A percentile compares a stretch with the other conserved stretches of the same genome.
Conservation (phyloP, 1,139 yeast genomes). For the Geotrichum siamense region DNA sequence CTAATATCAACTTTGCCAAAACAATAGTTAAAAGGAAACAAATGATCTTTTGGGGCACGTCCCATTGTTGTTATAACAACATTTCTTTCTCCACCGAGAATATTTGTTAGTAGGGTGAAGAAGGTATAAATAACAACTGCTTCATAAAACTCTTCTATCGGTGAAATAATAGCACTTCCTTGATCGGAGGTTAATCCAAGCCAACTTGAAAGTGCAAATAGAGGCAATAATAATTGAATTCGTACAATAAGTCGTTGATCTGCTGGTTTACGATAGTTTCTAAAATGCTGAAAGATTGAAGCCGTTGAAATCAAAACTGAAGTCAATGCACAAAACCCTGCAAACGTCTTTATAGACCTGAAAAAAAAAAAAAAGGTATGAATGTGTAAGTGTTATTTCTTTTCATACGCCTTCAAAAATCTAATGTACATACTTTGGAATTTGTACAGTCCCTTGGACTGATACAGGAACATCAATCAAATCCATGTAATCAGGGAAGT, state of each 20-base stretch:
- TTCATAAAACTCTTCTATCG: constrained; percentile 83
- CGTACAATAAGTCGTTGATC: constrained; percentile 83
- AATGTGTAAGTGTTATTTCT: no score
- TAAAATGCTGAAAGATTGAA: constrained; percentile 47
- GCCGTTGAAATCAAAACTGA: constrained; percentile 40
- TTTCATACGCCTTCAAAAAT: no score
- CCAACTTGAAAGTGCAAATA: constrained; percentile 51
- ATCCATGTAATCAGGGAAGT: no score
- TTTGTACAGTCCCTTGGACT: no score
- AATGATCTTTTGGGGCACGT: constrained; percentile 59
- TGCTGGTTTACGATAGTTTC: constrained; percentile 78
- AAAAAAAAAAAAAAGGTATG: no score
- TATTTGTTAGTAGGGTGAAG: constrained; percentile 69
- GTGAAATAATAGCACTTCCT: constrained; percentile 53
- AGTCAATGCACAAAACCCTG: constrained; percentile 25
- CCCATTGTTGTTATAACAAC: constrained; percentile 72
- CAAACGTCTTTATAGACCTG: constrained; percentile 14
- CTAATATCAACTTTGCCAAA: constrained; percentile 67
- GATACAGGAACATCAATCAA: no score
- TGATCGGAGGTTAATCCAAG: constrained; percentile 46
- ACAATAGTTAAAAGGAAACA: constrained; percentile 50
- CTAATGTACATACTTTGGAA: no score
- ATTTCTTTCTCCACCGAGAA: constrained; percentile 87
- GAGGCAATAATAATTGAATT: constrained; percentile 55
- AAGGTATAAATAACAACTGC: constrained; percentile 94